Evolutionary conservation across 1,284 basidiomycete genomes (phyloP).

Genomic region (Pascua guehoae): DNA sequence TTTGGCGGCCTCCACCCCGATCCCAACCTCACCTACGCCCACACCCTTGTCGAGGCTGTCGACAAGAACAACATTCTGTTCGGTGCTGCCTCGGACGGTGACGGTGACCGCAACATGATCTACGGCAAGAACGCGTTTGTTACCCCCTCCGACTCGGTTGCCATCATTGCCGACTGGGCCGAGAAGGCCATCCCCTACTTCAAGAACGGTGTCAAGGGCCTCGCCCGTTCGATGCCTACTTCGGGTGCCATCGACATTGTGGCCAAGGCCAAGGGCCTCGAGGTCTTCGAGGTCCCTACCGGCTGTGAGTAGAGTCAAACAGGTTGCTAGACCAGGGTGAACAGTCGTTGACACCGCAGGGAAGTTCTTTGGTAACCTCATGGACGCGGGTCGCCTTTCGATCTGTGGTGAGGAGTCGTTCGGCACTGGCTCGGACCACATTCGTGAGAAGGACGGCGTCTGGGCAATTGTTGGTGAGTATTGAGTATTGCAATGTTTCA

Average conservation of each 20-base stretch:
- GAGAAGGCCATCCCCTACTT: conserved; percentile 95
- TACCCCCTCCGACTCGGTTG: conserved; percentile 94
- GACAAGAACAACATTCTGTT: conserved; percentile 84
- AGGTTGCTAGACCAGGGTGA: background rate
- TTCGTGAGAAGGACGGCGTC: conserved; percentile 97
- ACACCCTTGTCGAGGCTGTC: conserved; percentile 86
- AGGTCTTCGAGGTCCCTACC: conserved; percentile 94
- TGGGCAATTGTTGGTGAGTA: conserved; percentile 87
- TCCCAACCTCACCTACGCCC: conserved; percentile 97
- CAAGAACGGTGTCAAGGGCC: conserved; percentile 84
- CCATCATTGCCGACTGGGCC: conserved; percentile 96
- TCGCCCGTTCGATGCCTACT: conserved; percentile 96
- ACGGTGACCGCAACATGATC: conserved; percentile 99
- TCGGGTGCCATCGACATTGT: conserved; percentile 95
- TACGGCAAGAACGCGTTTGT: conserved; percentile 98
- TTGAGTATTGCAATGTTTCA: conserved; percentile 4
- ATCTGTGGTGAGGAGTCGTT: conserved; percentile 99
- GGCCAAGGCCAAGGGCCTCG: conserved; percentile 87
- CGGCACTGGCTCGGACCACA: conserved; percentile 99
- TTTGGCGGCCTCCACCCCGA: conserved; percentile 98
- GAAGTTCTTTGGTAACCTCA: conserved; percentile 99
- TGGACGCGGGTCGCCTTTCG: conserved; percentile 95
- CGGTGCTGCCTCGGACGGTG: conserved; percentile 94
- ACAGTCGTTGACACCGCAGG: conserved; percentile 54
- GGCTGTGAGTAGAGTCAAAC: conserved; percentile 55